Base-by-base conservation (phyloP, 2,329 filamentous ascomycete genomes). In the Huntiella moniliformis region DNA sequence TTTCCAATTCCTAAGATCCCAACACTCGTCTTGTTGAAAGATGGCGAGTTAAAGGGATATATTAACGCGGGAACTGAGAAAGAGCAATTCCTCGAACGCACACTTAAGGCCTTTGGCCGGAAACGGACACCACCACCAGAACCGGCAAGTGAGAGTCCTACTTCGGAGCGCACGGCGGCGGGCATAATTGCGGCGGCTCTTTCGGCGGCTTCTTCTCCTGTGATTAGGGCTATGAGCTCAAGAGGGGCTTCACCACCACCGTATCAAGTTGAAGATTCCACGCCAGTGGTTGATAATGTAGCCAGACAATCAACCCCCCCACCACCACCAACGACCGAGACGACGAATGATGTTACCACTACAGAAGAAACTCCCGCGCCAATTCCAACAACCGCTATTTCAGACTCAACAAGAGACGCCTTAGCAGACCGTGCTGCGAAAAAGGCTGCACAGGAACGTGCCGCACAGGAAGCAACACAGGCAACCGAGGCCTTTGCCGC, bases 1-100 rank as follows among this genome's bases (percentile, higher is more conserved):
- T 92, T 84, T 55, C 82, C 84, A 0, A 65, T 94, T n/a, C 71
- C 74, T 1, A 75, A 75, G 53, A 75, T 76, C n/a, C 87, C 88
- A 0, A 81, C 81, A 1, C 62, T 94, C 6, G 71, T 94, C 12
- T 66, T 92, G 15, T 87, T 94, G 54, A 75, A 78, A 56, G 81
- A 85, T 60, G 84, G 81, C 6, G 73, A 82, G 51, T 64, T 93
- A 11, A 77, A 80, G 55, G 79, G 88, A 58, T 86, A 87, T 57
- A 68, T 93, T 7, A 67, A 75, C 34, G 64, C 74, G 1, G 79
- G 77, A 6, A 68, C 73, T 6, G 61, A 66, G 11, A 78, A 73
- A 56, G 71, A 79, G 12, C 77, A 83, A 6, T 85, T 91, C 48
- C 58, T 76, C 41, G 66, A 64, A 11, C 58, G 63, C 12, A 45